phyloP scores from a whole-genome alignment of 768 basidiomycete species.

The Suillus alpinus region DNA sequence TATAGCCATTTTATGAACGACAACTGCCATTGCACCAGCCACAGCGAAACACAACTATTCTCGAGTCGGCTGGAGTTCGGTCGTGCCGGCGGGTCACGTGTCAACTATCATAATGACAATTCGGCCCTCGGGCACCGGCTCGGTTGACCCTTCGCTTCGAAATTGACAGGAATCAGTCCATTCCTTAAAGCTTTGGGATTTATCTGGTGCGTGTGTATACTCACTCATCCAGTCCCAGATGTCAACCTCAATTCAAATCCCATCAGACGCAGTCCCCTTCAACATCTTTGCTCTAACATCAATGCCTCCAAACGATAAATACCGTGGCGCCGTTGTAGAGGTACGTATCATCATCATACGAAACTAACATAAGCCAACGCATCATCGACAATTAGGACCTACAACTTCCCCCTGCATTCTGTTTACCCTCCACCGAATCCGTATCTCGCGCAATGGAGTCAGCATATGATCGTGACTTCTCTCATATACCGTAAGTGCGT shows the following conservation, averaged over 20 bases:
- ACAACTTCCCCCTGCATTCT: conserved; percentile 85
- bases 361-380: conserved; percentile 2
- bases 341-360: conserved; percentile 32
- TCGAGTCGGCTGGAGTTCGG: too few relatives aligned
- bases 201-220: background rate
- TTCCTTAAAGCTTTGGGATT: background rate
- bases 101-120: too few relatives aligned
- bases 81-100: background rate
- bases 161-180: background rate
- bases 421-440: conserved; percentile 66
- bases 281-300: conserved; percentile 1
- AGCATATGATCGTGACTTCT: conserved; percentile 93
- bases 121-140: background rate
- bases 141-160: background rate
- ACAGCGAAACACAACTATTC: too few relatives aligned
- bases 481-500: conserved; percentile 76
- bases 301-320: conserved; percentile 46
- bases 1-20: too few relatives aligned
- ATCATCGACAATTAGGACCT: conserved; percentile 48
- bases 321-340: conserved; percentile 90
- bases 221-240: conserved; percentile 1
- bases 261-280: background rate
- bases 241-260: conserved; percentile 10
- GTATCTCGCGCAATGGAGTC: conserved; percentile 78
- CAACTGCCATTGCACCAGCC: too few relatives aligned